Base-by-base conservation (phyloP, 805 yeast genomes). In the Deakozyma indianensis region DNA sequence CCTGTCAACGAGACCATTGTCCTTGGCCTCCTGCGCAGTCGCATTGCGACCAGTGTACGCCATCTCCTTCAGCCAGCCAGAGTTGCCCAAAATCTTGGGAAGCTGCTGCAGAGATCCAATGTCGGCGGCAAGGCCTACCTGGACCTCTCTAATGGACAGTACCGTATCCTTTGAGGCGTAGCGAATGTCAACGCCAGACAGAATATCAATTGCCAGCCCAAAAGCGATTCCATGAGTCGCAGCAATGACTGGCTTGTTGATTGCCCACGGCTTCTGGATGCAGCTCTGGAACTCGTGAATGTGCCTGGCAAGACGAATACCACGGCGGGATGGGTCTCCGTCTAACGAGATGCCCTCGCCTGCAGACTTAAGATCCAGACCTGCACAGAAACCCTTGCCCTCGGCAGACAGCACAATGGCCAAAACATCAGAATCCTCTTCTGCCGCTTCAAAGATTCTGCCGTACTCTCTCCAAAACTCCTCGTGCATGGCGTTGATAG, bases 121-220 rank as follows among this genome's bases (percentile, higher is more conserved):
- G 57, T 83, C 92, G 1, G 92, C 87, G 32, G 83, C 73, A 56
- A 83, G 68, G 2, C 90, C 92, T 45, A 83, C 68, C 50, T 77
- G 74, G 48, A 82, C 76, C 61, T 83, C 94, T 47, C 80, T 73
- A 47, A 83, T 73, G 38, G 81, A 70, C 51, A 80, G 68, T 35
- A 56, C 61, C 14, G 74, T 70, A 50, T 73, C 80, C 24, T 63
- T 62, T 2, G 77, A 63, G 9, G 77, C 75, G 11, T 78, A 58
- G 44, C 88, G 69, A 22, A 83, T 73, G 15, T 77, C 69, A 23
- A 72, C 68, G 0, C 82, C 73, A 14, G 79, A 62, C 4, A 80
- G 62, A 41, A 83, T 71, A 58, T 83, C 92, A 18, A 83, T 51
- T 0, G 81, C 90, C 42, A 83, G 66, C 0, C 94, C 94, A 52